Base-by-base conservation (phyloP, 345 rosid genomes). In the Gossypium arboreum region DNA sequence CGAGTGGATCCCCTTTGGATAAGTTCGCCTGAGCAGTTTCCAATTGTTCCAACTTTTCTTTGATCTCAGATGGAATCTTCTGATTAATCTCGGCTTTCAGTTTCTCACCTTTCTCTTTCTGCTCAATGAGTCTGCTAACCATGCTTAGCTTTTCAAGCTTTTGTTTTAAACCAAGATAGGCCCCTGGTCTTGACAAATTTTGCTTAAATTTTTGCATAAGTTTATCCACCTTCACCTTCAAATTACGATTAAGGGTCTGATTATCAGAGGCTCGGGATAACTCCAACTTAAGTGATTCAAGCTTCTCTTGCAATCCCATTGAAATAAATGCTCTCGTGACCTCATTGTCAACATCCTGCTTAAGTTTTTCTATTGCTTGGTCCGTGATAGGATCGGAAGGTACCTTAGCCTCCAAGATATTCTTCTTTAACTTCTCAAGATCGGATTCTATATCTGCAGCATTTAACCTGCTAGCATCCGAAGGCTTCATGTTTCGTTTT, bases 401-500 rank as follows among this genome's bases (percentile, higher is more conserved):
- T 89, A 65, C 87, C 89, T 76, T 92, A 90, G 11, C 78, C 81
- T 77, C 84, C 90, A 81, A 91, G 80, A 75, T 87, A 85, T 70
- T 76, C 70, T 54, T 87, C 77, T 73, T 57, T 85, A 55, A 82
- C 86, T 0, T 75, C 76, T 70, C 81, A 51, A 27, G 77, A 75
- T 70, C 78, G 70, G 27, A 86, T 90, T 75, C 87, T 92, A 87
- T 76, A 47, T 78, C 85, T 24, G 69, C 76, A 25, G 75, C 72
- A 52, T 60, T 78, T 43, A 83, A 61, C 59, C 66, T 27, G 67
- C 55, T 74, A 34, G 72, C 76, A n/a, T 80, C 83, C 3, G 85
- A 84, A 27, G 77, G 86, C 85, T 86, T 94, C 97, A 90, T 90
- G 81, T 87, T 90, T 74, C 80, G 6, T 82, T 92, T 92, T 78